Conservation (phyloP, 768 basidiomycete species). For the Pisolithus tinctorius region DNA sequence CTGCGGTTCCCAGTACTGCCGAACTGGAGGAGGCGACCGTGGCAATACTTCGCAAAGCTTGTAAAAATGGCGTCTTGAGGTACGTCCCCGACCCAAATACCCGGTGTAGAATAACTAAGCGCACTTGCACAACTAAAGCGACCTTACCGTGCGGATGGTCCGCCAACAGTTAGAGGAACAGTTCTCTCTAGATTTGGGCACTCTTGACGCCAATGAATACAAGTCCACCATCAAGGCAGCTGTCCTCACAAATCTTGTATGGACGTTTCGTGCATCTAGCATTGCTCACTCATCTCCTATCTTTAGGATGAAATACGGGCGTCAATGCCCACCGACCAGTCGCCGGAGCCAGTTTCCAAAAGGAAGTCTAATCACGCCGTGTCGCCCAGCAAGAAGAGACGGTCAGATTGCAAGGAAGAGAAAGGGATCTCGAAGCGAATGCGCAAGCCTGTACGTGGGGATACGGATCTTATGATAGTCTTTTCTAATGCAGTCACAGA, state of each 20-base stretch:
- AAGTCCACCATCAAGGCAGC: constrained; percentile 39
- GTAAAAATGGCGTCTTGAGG: constrained; percentile 16
- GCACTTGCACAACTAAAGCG: constrained; percentile 8
- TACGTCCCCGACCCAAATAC: not conserved
- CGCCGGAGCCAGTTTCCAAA: not conserved
- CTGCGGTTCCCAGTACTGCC: constrained; percentile 10
- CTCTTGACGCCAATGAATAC: constrained; percentile 37
- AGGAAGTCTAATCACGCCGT: not conserved
- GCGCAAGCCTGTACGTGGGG: constrained; percentile 1
- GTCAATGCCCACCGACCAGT: not conserved
- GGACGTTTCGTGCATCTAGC: not conserved
- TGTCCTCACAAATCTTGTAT: constrained; percentile 12
- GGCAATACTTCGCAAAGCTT: constrained; percentile 18
- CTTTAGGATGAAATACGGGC: too few species aligned
- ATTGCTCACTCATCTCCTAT: not conserved
- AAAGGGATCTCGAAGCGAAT: constrained; percentile 6
- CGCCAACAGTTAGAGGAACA: constrained; percentile 43
- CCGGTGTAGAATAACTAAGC: not conserved
- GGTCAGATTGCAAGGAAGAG: not conserved
- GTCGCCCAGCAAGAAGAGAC: not conserved
- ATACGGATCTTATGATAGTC: not conserved
- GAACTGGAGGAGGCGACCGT: constrained; percentile 14
- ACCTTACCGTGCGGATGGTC: constrained; percentile 43
- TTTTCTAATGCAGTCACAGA: not conserved
- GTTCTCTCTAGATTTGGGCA: constrained; percentile 37